Base-by-base conservation (phyloP, 306 rosid genomes). In the Prunus campanulata region DNA sequence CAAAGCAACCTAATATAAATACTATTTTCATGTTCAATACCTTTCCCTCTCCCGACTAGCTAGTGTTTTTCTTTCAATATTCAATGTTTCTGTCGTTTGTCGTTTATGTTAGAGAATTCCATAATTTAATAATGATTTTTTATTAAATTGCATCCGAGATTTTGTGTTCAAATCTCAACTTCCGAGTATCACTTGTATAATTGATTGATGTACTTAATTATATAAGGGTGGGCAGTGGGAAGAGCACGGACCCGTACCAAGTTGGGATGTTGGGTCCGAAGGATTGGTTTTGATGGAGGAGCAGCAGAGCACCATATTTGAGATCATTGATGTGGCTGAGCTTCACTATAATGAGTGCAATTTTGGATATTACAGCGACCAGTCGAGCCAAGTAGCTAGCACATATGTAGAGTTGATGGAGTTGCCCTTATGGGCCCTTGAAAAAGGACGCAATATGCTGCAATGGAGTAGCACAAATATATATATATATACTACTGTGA, bases 161-260 rank as follows among this genome's bases (percentile, higher is more conserved):
- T 35, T 6, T 35, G 44, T 35, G 9, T 35, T 35, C 9, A 8
- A 35, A 6, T 6, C 8, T 35, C 2, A 32, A 35, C 44, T 35
- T 35, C 2, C 9, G 2, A 6, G 2, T 35, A 35, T 35, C 8
- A 8, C 42, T 35, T 35, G 8, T 35, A 1, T 35, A 35, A 6
- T 35, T 35, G 42, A 35, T 35, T 35, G 42, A 35, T 6, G 42
- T 35, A 35, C 8, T 13, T 13, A 49, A 11, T 49, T 49, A 49
- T 49, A 0, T 49, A 11, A 11, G 15, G 5, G 6, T 49, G 42
- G 42, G 8, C 8, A 35, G 42, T 35, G 22, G 32, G 35, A 59
- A 13, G 42, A 72, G 79, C 81, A 74, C 79, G 85, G 85, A 83
- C 81, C 76, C 83, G 85, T 86, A 83, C 89, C 87, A 71, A 77